A percentile compares a stretch with the other conserved stretches of the same genome.
Evolutionary conservation across 176 grass and related monocot genomes (phyloP).

Genomic region (Pontederia crassipes): DNA sequence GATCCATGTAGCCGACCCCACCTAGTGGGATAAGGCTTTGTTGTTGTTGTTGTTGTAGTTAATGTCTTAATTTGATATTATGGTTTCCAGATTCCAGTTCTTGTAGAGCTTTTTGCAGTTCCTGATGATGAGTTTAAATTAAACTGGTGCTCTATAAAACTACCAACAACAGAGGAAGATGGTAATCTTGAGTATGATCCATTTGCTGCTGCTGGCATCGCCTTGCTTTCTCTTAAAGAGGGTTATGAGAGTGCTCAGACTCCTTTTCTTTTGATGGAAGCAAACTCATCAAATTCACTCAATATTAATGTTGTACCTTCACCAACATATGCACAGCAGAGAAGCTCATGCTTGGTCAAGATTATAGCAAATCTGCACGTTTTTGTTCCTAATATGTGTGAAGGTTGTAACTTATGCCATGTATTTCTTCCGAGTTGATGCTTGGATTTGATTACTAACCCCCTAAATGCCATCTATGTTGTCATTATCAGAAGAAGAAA

Average conservation of each 20-base stretch:
- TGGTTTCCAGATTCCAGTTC: slow-evolving; percentile 72
- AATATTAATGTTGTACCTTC: slow-evolving; percentile 42
- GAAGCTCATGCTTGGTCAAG: slow-evolving; percentile 91
- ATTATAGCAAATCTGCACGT: slow-evolving; percentile 95
- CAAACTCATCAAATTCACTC: slow-evolving; percentile 48
- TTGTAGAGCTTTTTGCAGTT: slow-evolving; percentile 71
- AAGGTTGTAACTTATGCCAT: slow-evolving; percentile 44
- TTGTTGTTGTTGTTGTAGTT: too few species aligned
- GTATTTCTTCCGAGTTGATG: slow-evolving; percentile 1
- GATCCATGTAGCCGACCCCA: too few species aligned
- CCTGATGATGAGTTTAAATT: slow-evolving; percentile 67
- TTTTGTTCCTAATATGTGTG: slow-evolving; percentile 92
- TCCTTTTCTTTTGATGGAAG: slow-evolving; percentile 38
- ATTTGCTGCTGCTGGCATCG: slow-evolving; percentile 59
- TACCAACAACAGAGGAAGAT: slow-evolving; percentile 67
- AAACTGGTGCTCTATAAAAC: slow-evolving; percentile 77
- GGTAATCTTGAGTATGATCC: slow-evolving; percentile 87
- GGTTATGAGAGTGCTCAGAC: slow-evolving; percentile 17
- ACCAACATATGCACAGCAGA: slow-evolving; percentile 66
- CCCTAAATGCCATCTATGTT: too few species aligned
- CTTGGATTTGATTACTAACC: too few species aligned
- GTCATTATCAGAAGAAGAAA: slow-evolving; percentile 71
- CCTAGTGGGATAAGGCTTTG: too few species aligned
- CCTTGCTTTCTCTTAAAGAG: slow-evolving; percentile 26
- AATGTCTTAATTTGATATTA: slow-evolving; percentile 1